A percentile compares a stretch with the other conserved stretches of the same genome.
Conservation (phyloP, 2,329 filamentous ascomycete genomes). For the Ascocoryne sarcoides region DNA sequence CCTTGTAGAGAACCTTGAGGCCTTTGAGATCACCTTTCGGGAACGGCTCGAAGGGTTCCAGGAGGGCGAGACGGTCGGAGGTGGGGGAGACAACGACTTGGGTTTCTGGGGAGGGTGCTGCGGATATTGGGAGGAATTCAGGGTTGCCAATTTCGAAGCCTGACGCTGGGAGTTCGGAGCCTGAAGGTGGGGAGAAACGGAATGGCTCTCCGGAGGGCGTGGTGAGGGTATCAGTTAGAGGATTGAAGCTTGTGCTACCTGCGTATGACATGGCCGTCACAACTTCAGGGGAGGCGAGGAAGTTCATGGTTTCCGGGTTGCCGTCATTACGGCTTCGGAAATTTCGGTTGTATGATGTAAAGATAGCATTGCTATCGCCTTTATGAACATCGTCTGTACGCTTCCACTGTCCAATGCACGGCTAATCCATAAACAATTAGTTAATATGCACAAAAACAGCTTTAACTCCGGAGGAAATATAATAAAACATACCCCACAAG, state of each 20-base stretch:
- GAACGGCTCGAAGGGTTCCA: slow-evolving; percentile 86
- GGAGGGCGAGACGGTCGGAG: slow-evolving; percentile 82
- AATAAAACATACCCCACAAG: slow-evolving; percentile 52
- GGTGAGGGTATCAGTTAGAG: slow-evolving; percentile 74
- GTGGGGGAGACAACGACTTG: slow-evolving; percentile 72
- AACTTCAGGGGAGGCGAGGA: slow-evolving; percentile 90
- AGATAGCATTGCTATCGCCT: slow-evolving; percentile 84
- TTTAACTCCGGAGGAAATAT: neutral
- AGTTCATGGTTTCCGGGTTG: slow-evolving; percentile 97
- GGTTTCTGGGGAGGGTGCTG: slow-evolving; percentile 60
- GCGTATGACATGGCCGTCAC: slow-evolving; percentile 95
- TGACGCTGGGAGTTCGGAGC: slow-evolving; percentile 50
- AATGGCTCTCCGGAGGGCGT: slow-evolving; percentile 76
- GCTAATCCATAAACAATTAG: neutral
- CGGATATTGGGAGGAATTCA: slow-evolving; percentile 63
- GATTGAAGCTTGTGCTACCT: slow-evolving; percentile 91
- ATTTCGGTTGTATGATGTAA: slow-evolving; percentile 97
- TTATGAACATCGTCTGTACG: slow-evolving; percentile 78
- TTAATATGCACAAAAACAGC: neutral
- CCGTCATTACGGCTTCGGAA: slow-evolving; percentile 96
- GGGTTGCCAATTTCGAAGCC: slow-evolving; percentile 74
- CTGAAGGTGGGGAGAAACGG: slow-evolving; percentile 73
- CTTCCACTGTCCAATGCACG: slow-evolving; percentile 89
- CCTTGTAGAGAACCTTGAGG: slow-evolving; percentile 86
- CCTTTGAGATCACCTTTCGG: slow-evolving; percentile 64